Conservation (phyloP, 192 early-diverging fungal genomes). For the Umbelopsis sp. region DNA sequence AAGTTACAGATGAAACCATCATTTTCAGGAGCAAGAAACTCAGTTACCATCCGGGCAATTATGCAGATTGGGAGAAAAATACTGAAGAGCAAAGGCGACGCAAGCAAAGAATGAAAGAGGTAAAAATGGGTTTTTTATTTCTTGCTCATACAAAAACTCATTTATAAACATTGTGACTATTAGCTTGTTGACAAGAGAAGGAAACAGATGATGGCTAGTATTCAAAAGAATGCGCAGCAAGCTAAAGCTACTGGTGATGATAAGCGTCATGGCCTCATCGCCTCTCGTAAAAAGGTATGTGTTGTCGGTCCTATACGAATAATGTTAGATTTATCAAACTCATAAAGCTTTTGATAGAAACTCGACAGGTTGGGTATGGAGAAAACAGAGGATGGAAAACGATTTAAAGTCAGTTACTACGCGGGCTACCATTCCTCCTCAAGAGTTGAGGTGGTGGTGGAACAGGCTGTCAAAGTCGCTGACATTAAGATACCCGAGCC, state of each 20-base stretch:
- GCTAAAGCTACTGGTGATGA: conserved; percentile 80
- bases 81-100: conserved; percentile 70
- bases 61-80: conserved; percentile 80
- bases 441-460: conserved; percentile 60
- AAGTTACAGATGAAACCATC: conserved; percentile 76
- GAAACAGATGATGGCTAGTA: conserved; percentile 76
- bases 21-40: conserved; percentile 72
- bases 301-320: background rate
- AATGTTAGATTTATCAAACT: background rate
- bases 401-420: conserved; percentile 67
- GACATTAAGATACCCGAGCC: conserved; percentile 75
- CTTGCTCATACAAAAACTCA: too few relatives aligned
- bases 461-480: conserved; percentile 56
- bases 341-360: conserved; percentile 41
- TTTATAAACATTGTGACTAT: background rate
- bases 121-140: conserved; percentile 3
- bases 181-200: conserved; percentile 66
- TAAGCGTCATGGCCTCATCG: conserved; percentile 75
- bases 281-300: conserved; percentile 74
- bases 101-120: conserved; percentile 65
- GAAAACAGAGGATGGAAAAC: conserved; percentile 67
- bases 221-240: conserved; percentile 73
- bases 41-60: conserved; percentile 83
- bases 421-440: conserved; percentile 52
- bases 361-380: conserved; percentile 69